Conservation (phyloP, 2,329 filamentous ascomycete species). For the Trichoderma sp. region DNA sequence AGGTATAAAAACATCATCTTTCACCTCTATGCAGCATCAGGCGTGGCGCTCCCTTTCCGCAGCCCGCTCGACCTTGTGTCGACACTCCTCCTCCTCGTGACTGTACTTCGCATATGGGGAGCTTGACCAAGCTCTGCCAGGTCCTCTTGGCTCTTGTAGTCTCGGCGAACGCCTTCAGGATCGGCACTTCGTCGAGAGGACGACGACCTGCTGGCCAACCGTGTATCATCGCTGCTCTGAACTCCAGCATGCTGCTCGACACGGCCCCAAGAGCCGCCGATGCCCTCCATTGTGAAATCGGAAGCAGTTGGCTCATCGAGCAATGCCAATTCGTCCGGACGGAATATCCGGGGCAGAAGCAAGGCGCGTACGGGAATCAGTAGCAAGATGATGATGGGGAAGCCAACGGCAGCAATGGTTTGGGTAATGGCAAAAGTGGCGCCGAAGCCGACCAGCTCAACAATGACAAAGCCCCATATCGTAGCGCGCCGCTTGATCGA, state of each 20-base stretch:
- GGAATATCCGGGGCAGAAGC: slow-evolving; percentile 65
- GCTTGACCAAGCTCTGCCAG: slow-evolving; percentile 41
- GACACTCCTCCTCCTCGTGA: slow-evolving; percentile 37
- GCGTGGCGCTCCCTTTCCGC: slow-evolving; percentile 1
- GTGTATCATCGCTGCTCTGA: slow-evolving; percentile 31
- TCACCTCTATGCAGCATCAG: neutral
- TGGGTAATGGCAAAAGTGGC: slow-evolving; percentile 83
- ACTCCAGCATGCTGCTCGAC: slow-evolving; percentile 32
- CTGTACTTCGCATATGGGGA: slow-evolving; percentile 37
- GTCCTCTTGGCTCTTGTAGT: slow-evolving; percentile 41
- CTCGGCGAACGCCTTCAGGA: slow-evolving; percentile 36
- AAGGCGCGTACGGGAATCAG: slow-evolving; percentile 68
- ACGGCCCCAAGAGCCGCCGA: slow-evolving; percentile 63
- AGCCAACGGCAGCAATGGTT: slow-evolving; percentile 80
- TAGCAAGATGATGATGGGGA: slow-evolving; percentile 72
- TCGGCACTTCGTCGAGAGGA: neutral
- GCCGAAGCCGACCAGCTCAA: slow-evolving; percentile 71
- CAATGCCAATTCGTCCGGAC: slow-evolving; percentile 58
- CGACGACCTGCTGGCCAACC: slow-evolving; percentile 28
- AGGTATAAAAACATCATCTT: slow-evolving; percentile 7
- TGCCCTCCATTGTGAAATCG: slow-evolving; percentile 74
- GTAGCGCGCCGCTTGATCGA: slow-evolving; percentile 62
- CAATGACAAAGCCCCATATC: slow-evolving; percentile 70
- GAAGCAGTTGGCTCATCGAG: slow-evolving; percentile 77
- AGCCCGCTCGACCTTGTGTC: slow-evolving; percentile 31